Evolutionary conservation across 2,329 filamentous ascomycete genomes (phyloP).

Genomic region (Mollisia scopiformis): DNA sequence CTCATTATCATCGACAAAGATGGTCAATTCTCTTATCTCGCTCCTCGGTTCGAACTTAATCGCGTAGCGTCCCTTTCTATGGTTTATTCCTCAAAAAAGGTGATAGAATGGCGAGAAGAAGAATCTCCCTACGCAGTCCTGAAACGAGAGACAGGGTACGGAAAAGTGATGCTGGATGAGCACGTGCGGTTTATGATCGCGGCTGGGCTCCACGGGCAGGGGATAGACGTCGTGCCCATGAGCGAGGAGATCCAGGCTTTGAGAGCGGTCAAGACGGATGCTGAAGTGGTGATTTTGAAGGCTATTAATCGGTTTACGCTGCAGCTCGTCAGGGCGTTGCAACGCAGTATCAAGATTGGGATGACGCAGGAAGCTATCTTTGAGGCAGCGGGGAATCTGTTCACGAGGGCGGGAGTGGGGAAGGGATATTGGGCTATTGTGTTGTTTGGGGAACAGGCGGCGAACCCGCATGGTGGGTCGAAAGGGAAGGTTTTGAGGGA

Average conservation of each 20-base stretch:
- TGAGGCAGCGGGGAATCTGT: conserved; percentile 53
- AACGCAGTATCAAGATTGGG: conserved; percentile 52
- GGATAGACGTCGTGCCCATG: conserved; percentile 57
- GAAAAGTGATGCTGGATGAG: conserved; percentile 61
- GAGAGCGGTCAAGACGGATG: conserved; percentile 57
- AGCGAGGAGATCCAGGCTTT: conserved; percentile 56
- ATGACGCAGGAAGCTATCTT: conserved; percentile 60
- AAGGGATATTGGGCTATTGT: conserved; percentile 65
- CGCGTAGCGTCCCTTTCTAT: conserved; percentile 61
- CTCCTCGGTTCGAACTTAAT: conserved; percentile 61
- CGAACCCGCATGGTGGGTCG: conserved; percentile 42
- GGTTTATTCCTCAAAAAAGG: conserved; percentile 50
- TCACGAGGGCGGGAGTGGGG: conserved; percentile 52
- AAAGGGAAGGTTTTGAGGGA: conserved; percentile 50
- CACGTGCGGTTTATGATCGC: conserved; percentile 66
- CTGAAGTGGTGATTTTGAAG: conserved; percentile 57
- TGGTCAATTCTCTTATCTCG: conserved; percentile 61
- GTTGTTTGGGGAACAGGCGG: conserved; percentile 53
- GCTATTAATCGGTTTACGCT: conserved; percentile 66
- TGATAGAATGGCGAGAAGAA: conserved; percentile 64
- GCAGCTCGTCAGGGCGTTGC: conserved; percentile 59
- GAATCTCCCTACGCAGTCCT: conserved; percentile 64
- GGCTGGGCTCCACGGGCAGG: conserved; percentile 54
- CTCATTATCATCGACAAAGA: conserved; percentile 54
- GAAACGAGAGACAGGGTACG: conserved; percentile 41